phyloP scores from a whole-genome alignment of 345 rosid genomes.

The Salix brachista region DNA sequence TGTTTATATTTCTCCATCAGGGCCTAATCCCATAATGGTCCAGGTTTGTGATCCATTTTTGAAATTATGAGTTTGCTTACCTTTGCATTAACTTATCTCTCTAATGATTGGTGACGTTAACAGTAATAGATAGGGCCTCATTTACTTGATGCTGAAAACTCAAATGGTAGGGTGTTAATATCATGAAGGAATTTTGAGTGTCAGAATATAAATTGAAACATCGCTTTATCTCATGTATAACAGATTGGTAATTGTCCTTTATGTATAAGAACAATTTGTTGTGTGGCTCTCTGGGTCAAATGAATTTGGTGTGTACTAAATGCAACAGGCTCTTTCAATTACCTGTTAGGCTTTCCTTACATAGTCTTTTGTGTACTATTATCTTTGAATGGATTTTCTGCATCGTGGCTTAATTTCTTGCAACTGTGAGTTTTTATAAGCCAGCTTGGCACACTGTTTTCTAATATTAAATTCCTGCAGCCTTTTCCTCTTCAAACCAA shows the following conservation, averaged over 20 bases:
- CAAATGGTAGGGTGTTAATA: neutral
- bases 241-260: neutral
- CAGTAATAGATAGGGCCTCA: neutral
- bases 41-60: constrained; percentile 50
- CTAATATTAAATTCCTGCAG: constrained; percentile 37
- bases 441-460: neutral
- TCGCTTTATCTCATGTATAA: neutral
- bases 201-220: neutral
- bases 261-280: neutral
- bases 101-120: neutral
- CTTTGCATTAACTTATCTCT: neutral
- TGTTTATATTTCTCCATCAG: constrained; percentile 81
- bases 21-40: constrained; percentile 95
- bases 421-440: neutral
- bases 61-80: neutral
- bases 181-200: neutral
- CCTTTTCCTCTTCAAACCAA: constrained; percentile 83
- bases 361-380: neutral
- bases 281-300: neutral
- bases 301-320: neutral
- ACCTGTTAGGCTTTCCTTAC: neutral
- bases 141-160: neutral
- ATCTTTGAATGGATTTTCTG: neutral
- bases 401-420: neutral
- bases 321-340: neutral